Conservation (phyloP, 148 eudicot species). For the Nepenthes gracilis region DNA sequence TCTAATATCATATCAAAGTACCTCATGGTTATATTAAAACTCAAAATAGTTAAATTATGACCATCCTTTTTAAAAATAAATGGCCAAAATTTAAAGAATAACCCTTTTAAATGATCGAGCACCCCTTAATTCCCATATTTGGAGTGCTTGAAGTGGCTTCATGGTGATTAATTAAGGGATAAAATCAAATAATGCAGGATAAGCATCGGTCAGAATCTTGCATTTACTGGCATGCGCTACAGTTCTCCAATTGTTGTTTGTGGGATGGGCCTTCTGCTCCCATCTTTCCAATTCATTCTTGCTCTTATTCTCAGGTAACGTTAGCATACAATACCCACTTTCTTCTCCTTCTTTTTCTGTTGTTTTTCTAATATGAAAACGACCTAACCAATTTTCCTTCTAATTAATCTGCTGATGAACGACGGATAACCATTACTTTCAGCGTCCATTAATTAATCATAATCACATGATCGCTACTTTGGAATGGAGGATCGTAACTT, state of each 20-base stretch:
- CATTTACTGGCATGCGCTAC: slow-evolving; percentile 61
- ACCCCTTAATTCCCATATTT: too few species aligned
- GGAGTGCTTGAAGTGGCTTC: too few species aligned
- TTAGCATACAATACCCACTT: too few species aligned
- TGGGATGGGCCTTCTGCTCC: slow-evolving; percentile 74
- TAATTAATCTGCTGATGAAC: not conserved
- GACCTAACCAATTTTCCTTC: not conserved
- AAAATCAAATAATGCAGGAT: slow-evolving; percentile 28
- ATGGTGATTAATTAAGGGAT: too few species aligned
- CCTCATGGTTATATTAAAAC: too few species aligned
- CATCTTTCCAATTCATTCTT: slow-evolving; percentile 60
- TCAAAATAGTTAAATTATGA: too few species aligned
- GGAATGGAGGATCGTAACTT: too few species aligned
- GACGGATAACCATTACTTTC: not conserved
- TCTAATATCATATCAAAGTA: too few species aligned
- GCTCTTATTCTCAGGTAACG: slow-evolving; percentile 44
- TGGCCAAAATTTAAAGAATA: too few species aligned
- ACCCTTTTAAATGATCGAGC: too few species aligned
- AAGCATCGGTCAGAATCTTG: slow-evolving; percentile 76
- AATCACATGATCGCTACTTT: too few species aligned
- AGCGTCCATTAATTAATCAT: not conserved
- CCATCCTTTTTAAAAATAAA: too few species aligned
- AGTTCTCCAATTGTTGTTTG: slow-evolving; percentile 82
- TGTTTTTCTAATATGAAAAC: not conserved
- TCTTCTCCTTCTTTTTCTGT: not conserved